Evolutionary conservation across 495 filamentous ascomycete species (phyloP).

Genomic region (Penicillium atrosanguineum): DNA sequence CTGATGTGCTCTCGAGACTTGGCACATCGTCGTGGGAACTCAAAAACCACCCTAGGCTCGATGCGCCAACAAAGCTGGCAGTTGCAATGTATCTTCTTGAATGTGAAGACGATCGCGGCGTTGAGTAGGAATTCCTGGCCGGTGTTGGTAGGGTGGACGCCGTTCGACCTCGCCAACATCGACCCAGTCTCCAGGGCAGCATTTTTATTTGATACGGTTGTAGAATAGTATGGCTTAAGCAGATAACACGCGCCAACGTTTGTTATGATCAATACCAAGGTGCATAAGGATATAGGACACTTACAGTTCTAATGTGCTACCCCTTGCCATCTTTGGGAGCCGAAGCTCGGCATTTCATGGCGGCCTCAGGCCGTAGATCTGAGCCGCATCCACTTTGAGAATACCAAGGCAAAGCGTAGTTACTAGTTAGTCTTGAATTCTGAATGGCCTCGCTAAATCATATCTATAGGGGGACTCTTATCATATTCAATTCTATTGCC

Average conservation of each 20-base stretch:
- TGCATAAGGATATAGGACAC: background rate
- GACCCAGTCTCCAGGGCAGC: background rate
- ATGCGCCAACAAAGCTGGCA: conserved; percentile 13
- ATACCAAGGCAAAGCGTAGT: too few relatives aligned
- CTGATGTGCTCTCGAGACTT: conserved; percentile 12
- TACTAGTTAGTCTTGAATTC: too few relatives aligned
- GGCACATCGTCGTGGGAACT: conserved; percentile 21
- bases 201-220: background rate
- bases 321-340: background rate
- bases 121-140: conserved; percentile 13
- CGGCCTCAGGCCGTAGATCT: background rate
- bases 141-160: conserved; percentile 6
- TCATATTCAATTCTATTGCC: too few relatives aligned
- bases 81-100: conserved; percentile 7
- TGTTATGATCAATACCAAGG: background rate
- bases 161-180: conserved; percentile 16
- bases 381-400: background rate
- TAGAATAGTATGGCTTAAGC: background rate
- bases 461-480: too few relatives aligned
- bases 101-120: conserved; percentile 12
- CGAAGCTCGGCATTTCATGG: background rate
- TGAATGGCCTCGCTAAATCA: too few relatives aligned
- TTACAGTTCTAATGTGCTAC: background rate
- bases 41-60: conserved; percentile 25
- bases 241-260: background rate